Base-by-base conservation (phyloP, 768 basidiomycete genomes). In the Gyrodon lividus region DNA sequence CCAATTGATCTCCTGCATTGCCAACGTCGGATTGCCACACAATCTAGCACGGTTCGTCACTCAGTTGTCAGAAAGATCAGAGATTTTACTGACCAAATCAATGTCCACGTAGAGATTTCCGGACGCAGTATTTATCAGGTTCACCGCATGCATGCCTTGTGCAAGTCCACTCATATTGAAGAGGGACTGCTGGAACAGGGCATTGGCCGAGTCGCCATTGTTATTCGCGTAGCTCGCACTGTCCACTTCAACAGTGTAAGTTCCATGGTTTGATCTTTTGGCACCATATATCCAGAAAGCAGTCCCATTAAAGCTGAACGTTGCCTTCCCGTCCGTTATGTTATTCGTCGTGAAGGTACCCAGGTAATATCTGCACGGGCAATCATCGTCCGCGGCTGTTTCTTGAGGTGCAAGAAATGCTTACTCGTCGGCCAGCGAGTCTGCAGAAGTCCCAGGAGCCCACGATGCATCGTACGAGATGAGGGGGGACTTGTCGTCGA, bases 261-360 rank as follows among this genome's bases (percentile, higher is more conserved):
- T 57, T 0, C 81, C 79, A 56, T 80, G 77, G 47, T 78, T 78
- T 6, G 49, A 35, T 20, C 79, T 70, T 47, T 77, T 76, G 2
- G 78, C 73, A 7, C 82, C 82, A 50, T 72, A 82, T 9, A 82
- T 60, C 65, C 73, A 72, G 17, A 82, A 60, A 5, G 69, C 72
- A 10, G 73, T 78, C 14, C 81, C 81, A 38, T 76, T 76, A 68
- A 81, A 82, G 22, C 59, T 51, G 56, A 81, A 74, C 0, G 67
- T 69, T 5, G 67, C 72, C 22, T 53, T 55, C 6, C 75, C 75
- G 8, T 66, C 61, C 28, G 58, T 55, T 0, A 55, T 59, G n/a
- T 69, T 61, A 5, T 78, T 76, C 5, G 53, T 63, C 52, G 67
- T 73, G 50, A 75, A 79, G 34, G 70, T 75, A 40, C 70, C 70